Percentiles rank a stretch among this genome's conserved stretches.
phyloP scores from a whole-genome alignment of 352 stramenopile genomes.

The Lagenidium giganteum region DNA sequence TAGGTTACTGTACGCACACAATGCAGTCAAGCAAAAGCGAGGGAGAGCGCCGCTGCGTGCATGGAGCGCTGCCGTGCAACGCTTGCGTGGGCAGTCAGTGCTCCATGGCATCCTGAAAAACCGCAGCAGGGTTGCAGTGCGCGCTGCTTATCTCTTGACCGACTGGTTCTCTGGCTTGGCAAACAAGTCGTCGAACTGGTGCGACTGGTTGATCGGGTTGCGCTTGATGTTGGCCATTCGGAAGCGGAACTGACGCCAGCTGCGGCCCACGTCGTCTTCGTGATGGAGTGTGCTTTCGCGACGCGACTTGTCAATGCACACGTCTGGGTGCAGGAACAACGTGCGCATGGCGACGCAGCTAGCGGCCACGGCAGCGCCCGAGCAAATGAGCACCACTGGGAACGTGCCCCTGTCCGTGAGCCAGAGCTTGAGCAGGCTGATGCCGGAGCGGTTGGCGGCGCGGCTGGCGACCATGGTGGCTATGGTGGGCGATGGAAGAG shows the following conservation, averaged over 20 bases:
- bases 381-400: constrained; percentile 46
- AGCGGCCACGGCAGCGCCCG: constrained; percentile 24
- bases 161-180: constrained; percentile 49
- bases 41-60: too few relatives aligned
- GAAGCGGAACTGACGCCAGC: constrained; percentile 64
- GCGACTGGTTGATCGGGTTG: constrained; percentile 77
- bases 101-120: too few relatives aligned
- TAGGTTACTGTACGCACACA: too few relatives aligned
- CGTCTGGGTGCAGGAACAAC: constrained; percentile 49
- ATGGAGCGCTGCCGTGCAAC: too few relatives aligned
- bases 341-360: constrained; percentile 32
- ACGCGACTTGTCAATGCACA: constrained; percentile 63
- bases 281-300: constrained; percentile 40
- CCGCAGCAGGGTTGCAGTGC: too few relatives aligned
- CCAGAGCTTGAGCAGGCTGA: constrained; percentile 49
- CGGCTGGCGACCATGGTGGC: constrained; percentile 20
- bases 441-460: constrained; percentile 23
- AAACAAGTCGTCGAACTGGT: constrained; percentile 51
- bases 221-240: constrained; percentile 53
- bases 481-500: too few relatives aligned
- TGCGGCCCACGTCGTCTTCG: constrained; percentile 30
- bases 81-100: too few relatives aligned
- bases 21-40: too few relatives aligned
- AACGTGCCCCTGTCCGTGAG: constrained; percentile 54
- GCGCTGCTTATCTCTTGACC: constrained; percentile 44